Evolutionary conservation across 768 basidiomycete genomes (phyloP), one percentile per base, ranked within the genome.

Genomic region (Pisolithus microcarpus): DNA sequence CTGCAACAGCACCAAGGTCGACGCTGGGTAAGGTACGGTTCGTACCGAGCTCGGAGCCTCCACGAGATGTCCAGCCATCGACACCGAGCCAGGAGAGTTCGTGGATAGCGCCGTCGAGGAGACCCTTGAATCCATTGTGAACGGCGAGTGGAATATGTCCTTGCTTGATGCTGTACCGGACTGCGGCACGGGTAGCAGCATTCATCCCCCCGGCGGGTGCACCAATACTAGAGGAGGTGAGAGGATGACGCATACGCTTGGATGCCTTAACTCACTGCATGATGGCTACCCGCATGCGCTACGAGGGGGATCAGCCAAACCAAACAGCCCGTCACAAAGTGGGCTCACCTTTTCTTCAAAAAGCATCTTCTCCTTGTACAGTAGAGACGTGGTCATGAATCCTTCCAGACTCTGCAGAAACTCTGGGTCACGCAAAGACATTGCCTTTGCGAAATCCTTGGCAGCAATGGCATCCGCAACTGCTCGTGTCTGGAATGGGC

Each of bases 161-260:
- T 65, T 92, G 89, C 49, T 82, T 80, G 56, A 92, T 72, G 66
- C 93, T 97, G 72, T 92, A 97, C 10, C 96, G 85, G 19, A 89
- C 92, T 6, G 91, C 92, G 24, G 93, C 86, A 38, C 95, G 87
- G 1, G 92, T 96, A 0, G 95, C 96, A 2, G 96, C 94, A 64
- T 98, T 98, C 91, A 98, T 97, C 8, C 96, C 96, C 43, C 95
- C 95, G 2, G 96, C 96, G 5, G 96, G 95, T 1, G 96, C 96
- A 46, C 96, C 95, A 62, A 93, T 84, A 62, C 93, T 95, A 40
- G 30, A 31, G 16, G 30, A 34, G n/a, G 19, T 26, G 48, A 50
- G 51, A 34, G 3, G 39, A 39, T n/a, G 16, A 28, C 30, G 52
- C 15, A 55, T 38, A 50, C 23, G 43, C 5, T 43, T n/a, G 19